These are phyloP conservation scores for Onygena corvina DNA, from an alignment of 2,329 filamentous ascomycete genomes.

Conservation along the genomic window DNA sequence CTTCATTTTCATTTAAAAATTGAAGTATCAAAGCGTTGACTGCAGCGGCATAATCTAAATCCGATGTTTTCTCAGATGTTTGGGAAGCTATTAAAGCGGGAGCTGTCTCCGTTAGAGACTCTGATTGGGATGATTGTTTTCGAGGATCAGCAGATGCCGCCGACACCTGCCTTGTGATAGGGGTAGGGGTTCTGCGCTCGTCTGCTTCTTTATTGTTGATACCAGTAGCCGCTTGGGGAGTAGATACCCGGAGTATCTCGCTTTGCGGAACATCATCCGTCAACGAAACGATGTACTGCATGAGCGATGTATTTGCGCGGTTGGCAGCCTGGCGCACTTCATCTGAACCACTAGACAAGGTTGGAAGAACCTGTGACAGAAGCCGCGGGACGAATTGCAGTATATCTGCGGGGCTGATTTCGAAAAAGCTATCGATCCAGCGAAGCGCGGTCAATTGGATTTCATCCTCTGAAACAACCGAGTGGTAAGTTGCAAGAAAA, in stretches of 20 bases:
- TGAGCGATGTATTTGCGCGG: constrained; percentile 77
- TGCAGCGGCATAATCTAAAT: constrained; percentile 91
- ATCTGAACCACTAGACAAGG: constrained; percentile 84
- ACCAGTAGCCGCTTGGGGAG: constrained; percentile 31
- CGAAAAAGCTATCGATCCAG: constrained; percentile 94
- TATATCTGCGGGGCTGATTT: constrained; percentile 95
- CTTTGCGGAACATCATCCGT: constrained; percentile 52
- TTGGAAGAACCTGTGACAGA: constrained; percentile 79
- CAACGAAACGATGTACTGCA: constrained; percentile 87
- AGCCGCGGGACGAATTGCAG: constrained; percentile 88
- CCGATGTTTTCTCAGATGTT: constrained; percentile 39
- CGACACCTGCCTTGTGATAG: constrained; percentile 20
- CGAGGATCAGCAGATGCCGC: constrained; percentile 24
- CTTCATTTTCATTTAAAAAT: constrained; percentile 93
- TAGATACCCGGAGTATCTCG: constrained; percentile 26
- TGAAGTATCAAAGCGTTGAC: constrained; percentile 86
- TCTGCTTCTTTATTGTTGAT: constrained; percentile 25
- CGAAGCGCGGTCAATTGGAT: constrained; percentile 79
- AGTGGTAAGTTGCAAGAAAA: not conserved
- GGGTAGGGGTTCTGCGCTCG: constrained; percentile 34
- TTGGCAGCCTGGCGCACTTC: constrained; percentile 77
- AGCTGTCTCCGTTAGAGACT: constrained; percentile 27
- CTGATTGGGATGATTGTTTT: constrained; percentile 23
- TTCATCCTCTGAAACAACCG: constrained; percentile 58
- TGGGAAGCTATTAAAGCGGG: constrained; percentile 36